phyloP scores from a whole-genome alignment of 1,284 basidiomycete genomes.

The Boletus subluridellus region DNA sequence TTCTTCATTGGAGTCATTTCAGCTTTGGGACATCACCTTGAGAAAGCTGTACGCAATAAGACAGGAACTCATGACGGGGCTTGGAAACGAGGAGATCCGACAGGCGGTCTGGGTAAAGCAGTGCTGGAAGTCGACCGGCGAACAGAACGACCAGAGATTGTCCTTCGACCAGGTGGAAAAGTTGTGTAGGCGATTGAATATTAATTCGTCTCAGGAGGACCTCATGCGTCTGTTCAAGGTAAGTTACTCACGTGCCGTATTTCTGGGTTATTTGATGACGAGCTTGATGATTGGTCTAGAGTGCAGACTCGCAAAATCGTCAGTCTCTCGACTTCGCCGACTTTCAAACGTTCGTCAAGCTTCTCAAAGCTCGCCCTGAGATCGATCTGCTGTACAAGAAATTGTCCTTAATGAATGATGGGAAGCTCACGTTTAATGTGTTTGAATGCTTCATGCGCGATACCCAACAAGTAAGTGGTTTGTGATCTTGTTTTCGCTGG shows the following conservation, averaged over 20 bases:
- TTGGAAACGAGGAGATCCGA: constrained; percentile 61
- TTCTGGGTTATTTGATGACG: not conserved
- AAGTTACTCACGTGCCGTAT: not conserved
- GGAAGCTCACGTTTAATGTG: constrained; percentile 48
- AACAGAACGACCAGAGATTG: constrained; percentile 60
- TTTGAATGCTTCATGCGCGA: constrained; percentile 69
- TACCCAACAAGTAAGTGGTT: constrained; percentile 56
- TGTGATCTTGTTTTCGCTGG: not conserved
- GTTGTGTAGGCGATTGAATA: constrained; percentile 74
- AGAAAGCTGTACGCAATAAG: constrained; percentile 59
- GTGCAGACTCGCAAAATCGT: constrained; percentile 64
- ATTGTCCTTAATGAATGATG: constrained; percentile 41
- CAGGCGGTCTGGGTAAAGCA: constrained; percentile 79
- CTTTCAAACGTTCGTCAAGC: constrained; percentile 83
- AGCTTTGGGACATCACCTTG: constrained; percentile 65
- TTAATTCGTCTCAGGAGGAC: constrained; percentile 63
- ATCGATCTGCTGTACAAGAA: constrained; percentile 66
- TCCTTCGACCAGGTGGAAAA: constrained; percentile 72
- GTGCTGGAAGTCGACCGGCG: constrained; percentile 75
- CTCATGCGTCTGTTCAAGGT: constrained; percentile 68
- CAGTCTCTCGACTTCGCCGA: constrained; percentile 78
- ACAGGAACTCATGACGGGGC: constrained; percentile 64
- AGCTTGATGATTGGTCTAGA: constrained; percentile 37
- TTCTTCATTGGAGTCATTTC: constrained; percentile 63
- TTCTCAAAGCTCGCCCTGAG: constrained; percentile 81